Evolutionary conservation across 768 basidiomycete genomes (phyloP), one percentile per base, ranked within the genome.

Genomic region (Amanita thiersii): DNA sequence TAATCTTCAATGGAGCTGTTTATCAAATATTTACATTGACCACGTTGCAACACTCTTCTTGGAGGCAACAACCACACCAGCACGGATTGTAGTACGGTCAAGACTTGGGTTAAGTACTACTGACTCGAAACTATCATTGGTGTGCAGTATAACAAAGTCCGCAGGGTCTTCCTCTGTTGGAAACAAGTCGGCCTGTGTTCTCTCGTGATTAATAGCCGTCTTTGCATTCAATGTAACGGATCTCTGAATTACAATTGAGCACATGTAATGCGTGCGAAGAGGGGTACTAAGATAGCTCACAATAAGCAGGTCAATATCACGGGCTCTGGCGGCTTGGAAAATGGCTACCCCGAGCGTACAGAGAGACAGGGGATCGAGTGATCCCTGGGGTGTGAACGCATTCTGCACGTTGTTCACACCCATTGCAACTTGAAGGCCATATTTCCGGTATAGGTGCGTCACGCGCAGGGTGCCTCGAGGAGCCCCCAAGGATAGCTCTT

Each of bases 311-410:
- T 60, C 55, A 44, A 74, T 65, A 39, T 70, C 74, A 10, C 51
- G 49, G 14, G 62, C 61, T 11, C 69, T 75, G 9, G 72, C 77
- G 25, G 71, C 64, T 53, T 80, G 80, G 52, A 79, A 81, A 21
- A 80, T 48, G 2, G 68, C 73, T 8, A 77, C 72, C 14, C 73
- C 77, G 33, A 82, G 68, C 25, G 73, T 65, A 37, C 76, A 72
- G 40, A 82, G 57, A 4, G 68, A 63, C n/a, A 83, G 58, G 6
- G 79, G 78, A 60, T 80, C 79, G 32, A 75, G 53, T 19, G 69
- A 70, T 39, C 80, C 81, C 59, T 82, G 80, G 29, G 80, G 81
- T 25, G 75, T 81, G 55, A 81, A 83, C 21, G 76, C 73, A 49
- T 82, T 83, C 47, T 72, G 72, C 50, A 80, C 69, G 51, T 81